phyloP scores from a whole-genome alignment of 164 flowering plant genomes.

The Buxus sempervirens region DNA sequence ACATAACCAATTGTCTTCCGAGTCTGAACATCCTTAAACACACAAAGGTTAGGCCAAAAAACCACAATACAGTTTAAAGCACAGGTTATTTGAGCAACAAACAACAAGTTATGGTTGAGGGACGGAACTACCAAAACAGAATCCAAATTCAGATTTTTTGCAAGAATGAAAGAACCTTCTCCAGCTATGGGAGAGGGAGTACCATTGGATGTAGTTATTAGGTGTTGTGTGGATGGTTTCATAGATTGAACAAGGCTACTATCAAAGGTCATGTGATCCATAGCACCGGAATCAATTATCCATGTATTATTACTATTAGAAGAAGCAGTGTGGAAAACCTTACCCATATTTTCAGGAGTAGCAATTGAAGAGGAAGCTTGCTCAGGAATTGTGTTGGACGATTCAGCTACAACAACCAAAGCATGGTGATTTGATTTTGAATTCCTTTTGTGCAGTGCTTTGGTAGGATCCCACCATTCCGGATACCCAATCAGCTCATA shows the following conservation, averaged over 20 bases:
- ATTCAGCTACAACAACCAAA: background rate
- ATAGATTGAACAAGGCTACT: background rate
- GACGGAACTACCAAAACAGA: conserved; percentile 20
- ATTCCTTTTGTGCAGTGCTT: background rate
- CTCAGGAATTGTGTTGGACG: background rate
- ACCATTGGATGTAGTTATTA: conserved; percentile 1
- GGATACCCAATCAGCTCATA: background rate
- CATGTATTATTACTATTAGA: background rate
- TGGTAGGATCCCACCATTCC: background rate
- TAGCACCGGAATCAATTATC: background rate
- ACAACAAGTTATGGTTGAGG: conserved; percentile 15
- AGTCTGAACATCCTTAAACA: conserved; percentile 22
- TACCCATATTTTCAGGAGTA: background rate
- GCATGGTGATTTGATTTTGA: background rate
- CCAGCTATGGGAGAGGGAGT: background rate
- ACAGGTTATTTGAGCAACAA: conserved; percentile 8
- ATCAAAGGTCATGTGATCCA: background rate
- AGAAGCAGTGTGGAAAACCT: background rate
- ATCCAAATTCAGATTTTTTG: conserved; percentile 13
- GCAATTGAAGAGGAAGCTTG: background rate
- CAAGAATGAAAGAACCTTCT: conserved; percentile 1
- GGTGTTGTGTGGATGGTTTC: background rate
- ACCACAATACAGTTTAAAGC: conserved; percentile 21
- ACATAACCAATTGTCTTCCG: conserved; percentile 20
- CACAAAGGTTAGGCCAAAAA: conserved; percentile 26